A percentile compares a stretch with the other conserved stretches of the same genome.
Evolutionary conservation across 2,329 filamentous ascomycete genomes (phyloP).

Genomic region (Sarocladium brachiariae): DNA sequence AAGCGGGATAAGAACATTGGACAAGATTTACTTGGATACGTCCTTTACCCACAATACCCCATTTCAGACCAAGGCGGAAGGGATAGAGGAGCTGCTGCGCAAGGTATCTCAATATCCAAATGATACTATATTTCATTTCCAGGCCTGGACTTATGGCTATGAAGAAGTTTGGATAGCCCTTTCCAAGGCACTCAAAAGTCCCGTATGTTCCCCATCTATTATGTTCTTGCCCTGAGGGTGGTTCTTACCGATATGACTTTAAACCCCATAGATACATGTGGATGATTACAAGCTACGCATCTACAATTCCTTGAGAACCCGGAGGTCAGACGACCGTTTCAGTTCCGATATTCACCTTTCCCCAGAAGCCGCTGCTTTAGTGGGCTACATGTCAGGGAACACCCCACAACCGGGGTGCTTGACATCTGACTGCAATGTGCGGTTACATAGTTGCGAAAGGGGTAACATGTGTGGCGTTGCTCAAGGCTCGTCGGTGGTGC

Average conservation of each 20-base stretch:
- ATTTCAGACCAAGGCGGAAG: slow-evolving; percentile 63
- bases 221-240: too few relatives aligned
- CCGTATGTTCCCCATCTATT: too few relatives aligned
- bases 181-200: slow-evolving; percentile 59
- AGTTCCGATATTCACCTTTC: slow-evolving; percentile 35
- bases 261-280: slow-evolving; percentile 58
- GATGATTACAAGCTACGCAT: slow-evolving; percentile 72
- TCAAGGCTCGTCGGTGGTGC: slow-evolving; percentile 50
- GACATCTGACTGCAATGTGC: slow-evolving; percentile 52
- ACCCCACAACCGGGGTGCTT: slow-evolving; percentile 62
- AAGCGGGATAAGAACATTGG: slow-evolving; percentile 56
- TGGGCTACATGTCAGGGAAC: slow-evolving; percentile 72
- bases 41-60: slow-evolving; percentile 52
- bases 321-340: slow-evolving; percentile 28
- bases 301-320: slow-evolving; percentile 55
- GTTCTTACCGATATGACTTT: neutral
- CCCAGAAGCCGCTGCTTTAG: slow-evolving; percentile 59
- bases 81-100: slow-evolving; percentile 63
- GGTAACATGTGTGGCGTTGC: slow-evolving; percentile 53
- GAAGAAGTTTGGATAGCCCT: slow-evolving; percentile 88
- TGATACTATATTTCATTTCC: slow-evolving; percentile 75
- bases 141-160: slow-evolving; percentile 85
- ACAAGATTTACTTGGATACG: slow-evolving; percentile 85
- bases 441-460: slow-evolving; percentile 82
- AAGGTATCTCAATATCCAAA: slow-evolving; percentile 62